Conservation (phyloP, 441 rosid genomes). For the Erodium moschatum region DNA sequence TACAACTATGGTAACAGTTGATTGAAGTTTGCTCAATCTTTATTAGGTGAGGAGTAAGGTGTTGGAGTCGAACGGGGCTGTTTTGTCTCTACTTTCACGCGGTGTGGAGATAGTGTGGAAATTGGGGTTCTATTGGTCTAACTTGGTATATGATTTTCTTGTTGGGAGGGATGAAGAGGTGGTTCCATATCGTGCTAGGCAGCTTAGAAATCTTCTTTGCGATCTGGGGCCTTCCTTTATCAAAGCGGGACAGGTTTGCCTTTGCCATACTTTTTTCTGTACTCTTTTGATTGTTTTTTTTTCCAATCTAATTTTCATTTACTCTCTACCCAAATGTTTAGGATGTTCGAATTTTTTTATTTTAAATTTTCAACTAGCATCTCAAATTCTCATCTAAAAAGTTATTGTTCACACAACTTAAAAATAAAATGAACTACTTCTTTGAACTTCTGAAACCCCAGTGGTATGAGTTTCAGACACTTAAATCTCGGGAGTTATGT, state of each 20-base stretch:
- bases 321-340: background rate
- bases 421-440: too few species aligned
- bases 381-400: too few species aligned
- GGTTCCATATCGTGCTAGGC: conserved; percentile 78
- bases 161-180: conserved; percentile 88
- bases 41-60: conserved; percentile 76
- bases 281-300: background rate
- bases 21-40: background rate
- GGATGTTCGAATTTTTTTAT: background rate
- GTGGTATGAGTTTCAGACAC: too few species aligned
- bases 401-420: too few species aligned
- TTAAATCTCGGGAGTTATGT: too few species aligned
- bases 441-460: too few species aligned
- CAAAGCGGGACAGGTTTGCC: conserved; percentile 81
- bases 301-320: too few species aligned
- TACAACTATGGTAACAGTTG: background rate
- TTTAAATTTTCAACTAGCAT: too few species aligned
- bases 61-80: conserved; percentile 62
- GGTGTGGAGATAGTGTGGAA: conserved; percentile 90
- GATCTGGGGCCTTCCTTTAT: conserved; percentile 89
- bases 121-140: conserved; percentile 78
- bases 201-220: conserved; percentile 83
- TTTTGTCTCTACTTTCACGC: conserved; percentile 47
- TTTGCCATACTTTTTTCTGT: conserved; percentile 19
- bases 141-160: conserved; percentile 61